Base-by-base conservation (phyloP, 345 rosid genomes). In the Raphanus raphanistrum region DNA sequence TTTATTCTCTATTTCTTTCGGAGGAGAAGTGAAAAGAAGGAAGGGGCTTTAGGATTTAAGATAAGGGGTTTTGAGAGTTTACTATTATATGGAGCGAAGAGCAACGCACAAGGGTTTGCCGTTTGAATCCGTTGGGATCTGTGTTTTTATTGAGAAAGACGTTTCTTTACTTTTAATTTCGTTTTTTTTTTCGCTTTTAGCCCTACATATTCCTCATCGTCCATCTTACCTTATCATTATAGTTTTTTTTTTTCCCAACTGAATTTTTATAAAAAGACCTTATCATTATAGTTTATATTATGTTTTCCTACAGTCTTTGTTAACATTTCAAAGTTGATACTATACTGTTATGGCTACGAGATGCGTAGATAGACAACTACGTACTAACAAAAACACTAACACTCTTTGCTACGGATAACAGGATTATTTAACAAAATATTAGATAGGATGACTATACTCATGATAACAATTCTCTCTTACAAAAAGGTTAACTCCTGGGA, bases 101-200 rank as follows among this genome's bases (percentile, higher is more conserved):
- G 70, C 77, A 72, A 88, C 80, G 84, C 87, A 70, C 79, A 88
- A 84, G 1, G 16, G 80, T 69, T 81, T 81, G 85, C 81, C 81
- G 89, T 92, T 80, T 79, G 72, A 92, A 85, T 82, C 86, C 88
- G 85, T 94, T 72, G 97, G 98, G 98, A 94, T 94, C 98, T 88
- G 98, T 84, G 94, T 80, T 80, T 71, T 69, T 63, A 63, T 79
- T 86, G 92, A 88, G 94, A 90, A 91, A 89, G 92, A 88, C 93
- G 80, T 83, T 86, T 84, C 79, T 87, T 87, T 87, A 76, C 83
- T 70, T 79, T 52, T 74, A 41, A 3, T 27, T 61, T 79, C 26
- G 1, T 27, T 52, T 74, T 13, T 38, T 50, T 67, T 74, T 74
- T 80, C 79, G 33, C 73, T 70, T 80, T 80, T 64, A 80, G 76